A percentile compares a stretch with the other conserved stretches of the same genome.
Evolutionary conservation across 768 basidiomycete genomes (phyloP).

Genomic region (Leccinum aurantiacum): DNA sequence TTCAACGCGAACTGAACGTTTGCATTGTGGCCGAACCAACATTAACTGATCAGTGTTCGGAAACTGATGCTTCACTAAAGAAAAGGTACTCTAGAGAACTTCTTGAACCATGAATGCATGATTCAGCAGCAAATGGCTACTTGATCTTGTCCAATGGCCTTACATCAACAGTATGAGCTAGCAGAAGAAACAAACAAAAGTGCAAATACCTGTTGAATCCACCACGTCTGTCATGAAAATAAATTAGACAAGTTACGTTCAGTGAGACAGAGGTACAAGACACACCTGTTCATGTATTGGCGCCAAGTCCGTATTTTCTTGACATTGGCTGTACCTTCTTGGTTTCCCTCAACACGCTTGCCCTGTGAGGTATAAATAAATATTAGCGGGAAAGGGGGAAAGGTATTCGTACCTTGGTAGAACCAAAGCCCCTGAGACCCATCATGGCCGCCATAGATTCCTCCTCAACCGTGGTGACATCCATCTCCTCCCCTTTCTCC

Average conservation of each 20-base stretch:
- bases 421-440: slow-evolving; percentile 85
- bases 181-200: neutral
- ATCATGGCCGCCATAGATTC: slow-evolving; percentile 86
- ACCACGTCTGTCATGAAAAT: slow-evolving; percentile 55
- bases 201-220: slow-evolving; percentile 74
- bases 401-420: slow-evolving; percentile 68
- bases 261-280: slow-evolving; percentile 3
- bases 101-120: neutral
- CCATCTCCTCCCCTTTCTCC: slow-evolving; percentile 53
- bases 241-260: slow-evolving; percentile 16
- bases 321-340: slow-evolving; percentile 63
- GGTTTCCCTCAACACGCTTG: slow-evolving; percentile 78
- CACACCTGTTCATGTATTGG: slow-evolving; percentile 96
- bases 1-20: neutral
- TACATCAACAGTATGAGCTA: slow-evolving; percentile 34
- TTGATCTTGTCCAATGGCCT: slow-evolving; percentile 95
- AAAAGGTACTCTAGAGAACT: neutral
- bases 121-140: slow-evolving; percentile 34
- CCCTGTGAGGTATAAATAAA: slow-evolving; percentile 46
- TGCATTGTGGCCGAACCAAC: neutral
- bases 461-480: slow-evolving; percentile 63
- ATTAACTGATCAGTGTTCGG: neutral
- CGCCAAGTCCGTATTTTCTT: slow-evolving; percentile 92
- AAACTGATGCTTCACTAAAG: neutral
- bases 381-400: slow-evolving; percentile 1